Evolutionary conservation across 1,139 yeast species (phyloP).

Genomic region (Candida anutae): DNA sequence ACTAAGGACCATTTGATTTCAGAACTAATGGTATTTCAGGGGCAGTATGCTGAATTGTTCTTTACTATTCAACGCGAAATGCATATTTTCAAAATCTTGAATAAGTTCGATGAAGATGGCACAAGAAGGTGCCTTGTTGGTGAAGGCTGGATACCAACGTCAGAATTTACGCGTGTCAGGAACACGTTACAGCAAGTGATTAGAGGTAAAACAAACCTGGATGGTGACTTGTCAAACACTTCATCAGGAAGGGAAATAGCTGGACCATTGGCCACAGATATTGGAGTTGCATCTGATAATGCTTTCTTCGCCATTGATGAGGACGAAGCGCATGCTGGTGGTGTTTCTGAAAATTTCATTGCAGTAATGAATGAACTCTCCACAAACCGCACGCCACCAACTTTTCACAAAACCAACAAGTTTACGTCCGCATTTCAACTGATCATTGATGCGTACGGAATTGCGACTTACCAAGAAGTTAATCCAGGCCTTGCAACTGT

Average conservation of each 20-base stretch:
- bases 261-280: too few relatives aligned
- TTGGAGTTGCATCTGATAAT: slow-evolving; percentile 11
- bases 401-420: slow-evolving; percentile 85
- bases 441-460: slow-evolving; percentile 92
- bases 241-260: too few relatives aligned
- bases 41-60: slow-evolving; percentile 28
- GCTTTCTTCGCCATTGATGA: slow-evolving; percentile 16
- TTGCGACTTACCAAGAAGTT: slow-evolving; percentile 89
- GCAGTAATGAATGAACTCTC: slow-evolving; percentile 70
- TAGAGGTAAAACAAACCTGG: slow-evolving; percentile 13
- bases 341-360: slow-evolving; percentile 23
- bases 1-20: slow-evolving; percentile 65
- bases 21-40: slow-evolving; percentile 67
- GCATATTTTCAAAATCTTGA: slow-evolving; percentile 65
- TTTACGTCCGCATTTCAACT: slow-evolving; percentile 88
- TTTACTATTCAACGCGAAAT: slow-evolving; percentile 59
- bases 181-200: slow-evolving; percentile 19
- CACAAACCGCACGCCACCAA: slow-evolving; percentile 87
- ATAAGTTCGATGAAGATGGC: slow-evolving; percentile 76
- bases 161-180: slow-evolving; percentile 18
- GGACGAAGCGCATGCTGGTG: slow-evolving; percentile 10
- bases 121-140: slow-evolving; percentile 85
- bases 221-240: slow-evolving; percentile 10
- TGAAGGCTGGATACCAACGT: slow-evolving; percentile 90
- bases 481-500: slow-evolving; percentile 94